A percentile compares a stretch with the other conserved stretches of the same genome.
These are phyloP conservation scores for Russula lepida DNA, from an alignment of 768 basidiomycete genomes.

Conservation along the genomic window DNA sequence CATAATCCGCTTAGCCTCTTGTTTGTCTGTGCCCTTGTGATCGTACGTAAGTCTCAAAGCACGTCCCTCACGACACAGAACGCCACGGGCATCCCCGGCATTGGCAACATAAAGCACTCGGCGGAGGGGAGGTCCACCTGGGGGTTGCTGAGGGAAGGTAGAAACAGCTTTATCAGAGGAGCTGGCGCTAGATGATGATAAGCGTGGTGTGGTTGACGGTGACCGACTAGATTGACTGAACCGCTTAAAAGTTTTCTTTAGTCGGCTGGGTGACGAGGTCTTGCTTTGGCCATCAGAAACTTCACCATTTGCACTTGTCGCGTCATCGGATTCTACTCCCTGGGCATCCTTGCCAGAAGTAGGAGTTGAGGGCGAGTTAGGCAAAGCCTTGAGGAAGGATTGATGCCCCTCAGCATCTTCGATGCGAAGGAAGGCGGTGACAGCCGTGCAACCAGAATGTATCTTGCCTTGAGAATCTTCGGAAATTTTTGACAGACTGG, in stretches of 20 bases:
- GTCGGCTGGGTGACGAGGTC: slow-evolving; percentile 7
- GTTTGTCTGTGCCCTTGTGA: slow-evolving; percentile 95
- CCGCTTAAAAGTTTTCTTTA: slow-evolving; percentile 16
- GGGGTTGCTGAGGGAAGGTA: slow-evolving; percentile 21
- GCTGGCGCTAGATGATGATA: slow-evolving; percentile 16
- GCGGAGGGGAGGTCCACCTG: slow-evolving; percentile 33
- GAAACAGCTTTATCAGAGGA: slow-evolving; percentile 2
- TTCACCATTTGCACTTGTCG: slow-evolving; percentile 8
- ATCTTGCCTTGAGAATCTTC: slow-evolving; percentile 86
- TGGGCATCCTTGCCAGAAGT: neutral
- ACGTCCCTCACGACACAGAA: slow-evolving; percentile 82
- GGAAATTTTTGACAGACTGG: slow-evolving; percentile 70
- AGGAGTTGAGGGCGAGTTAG: neutral
- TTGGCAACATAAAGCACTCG: slow-evolving; percentile 93
- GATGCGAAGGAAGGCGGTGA: slow-evolving; percentile 88
- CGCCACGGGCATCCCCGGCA: slow-evolving; percentile 92
- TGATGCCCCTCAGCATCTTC: slow-evolving; percentile 76
- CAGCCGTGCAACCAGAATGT: slow-evolving; percentile 95
- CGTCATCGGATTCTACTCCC: neutral
- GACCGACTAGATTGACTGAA: slow-evolving; percentile 17
- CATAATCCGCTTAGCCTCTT: slow-evolving; percentile 94
- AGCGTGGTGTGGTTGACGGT: slow-evolving; percentile 14
- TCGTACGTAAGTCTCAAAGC: slow-evolving; percentile 95
- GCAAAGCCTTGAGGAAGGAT: slow-evolving; percentile 40
- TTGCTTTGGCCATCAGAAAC: slow-evolving; percentile 7